phyloP scores from a whole-genome alignment of 345 rosid species.

The Combretum micranthum region DNA sequence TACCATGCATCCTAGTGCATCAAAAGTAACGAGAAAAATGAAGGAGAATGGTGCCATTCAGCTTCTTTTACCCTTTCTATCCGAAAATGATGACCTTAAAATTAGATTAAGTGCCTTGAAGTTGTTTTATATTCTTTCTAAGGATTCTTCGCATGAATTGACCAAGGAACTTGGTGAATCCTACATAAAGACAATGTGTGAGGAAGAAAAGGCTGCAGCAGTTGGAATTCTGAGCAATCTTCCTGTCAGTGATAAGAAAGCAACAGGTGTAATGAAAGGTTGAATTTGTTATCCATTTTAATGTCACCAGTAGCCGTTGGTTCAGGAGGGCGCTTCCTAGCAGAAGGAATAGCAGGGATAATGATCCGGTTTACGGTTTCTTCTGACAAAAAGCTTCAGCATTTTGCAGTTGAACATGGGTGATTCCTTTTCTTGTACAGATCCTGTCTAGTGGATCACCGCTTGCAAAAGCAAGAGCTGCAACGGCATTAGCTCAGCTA shows the following conservation, averaged over 20 bases:
- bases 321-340: constrained; percentile 13
- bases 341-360: constrained; percentile 38
- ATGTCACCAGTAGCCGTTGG: constrained; percentile 20
- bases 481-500: constrained; percentile 51
- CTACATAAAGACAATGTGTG: constrained; percentile 19
- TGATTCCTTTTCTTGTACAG: constrained; percentile 49
- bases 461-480: constrained; percentile 42
- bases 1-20: constrained; percentile 44
- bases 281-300: constrained; percentile 38
- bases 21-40: constrained; percentile 51
- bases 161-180: constrained; percentile 47
- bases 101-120: constrained; percentile 43
- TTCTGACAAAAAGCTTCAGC: constrained; percentile 56
- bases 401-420: constrained; percentile 42
- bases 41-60: constrained; percentile 53
- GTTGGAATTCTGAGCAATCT: constrained; percentile 52
- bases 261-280: constrained; percentile 31
- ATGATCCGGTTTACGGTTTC: constrained; percentile 48
- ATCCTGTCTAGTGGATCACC: constrained; percentile 34
- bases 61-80: constrained; percentile 59
- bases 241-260: constrained; percentile 39
- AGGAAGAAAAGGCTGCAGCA: constrained; percentile 46
- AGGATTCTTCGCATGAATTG: constrained; percentile 38
- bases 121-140: constrained; percentile 45
- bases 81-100: constrained; percentile 31